Percentiles rank a stretch among this genome's conserved stretches.
These are phyloP conservation scores for Diaporthe amygdali DNA, from an alignment of 2,329 filamentous ascomycete genomes.

Conservation along the genomic window DNA sequence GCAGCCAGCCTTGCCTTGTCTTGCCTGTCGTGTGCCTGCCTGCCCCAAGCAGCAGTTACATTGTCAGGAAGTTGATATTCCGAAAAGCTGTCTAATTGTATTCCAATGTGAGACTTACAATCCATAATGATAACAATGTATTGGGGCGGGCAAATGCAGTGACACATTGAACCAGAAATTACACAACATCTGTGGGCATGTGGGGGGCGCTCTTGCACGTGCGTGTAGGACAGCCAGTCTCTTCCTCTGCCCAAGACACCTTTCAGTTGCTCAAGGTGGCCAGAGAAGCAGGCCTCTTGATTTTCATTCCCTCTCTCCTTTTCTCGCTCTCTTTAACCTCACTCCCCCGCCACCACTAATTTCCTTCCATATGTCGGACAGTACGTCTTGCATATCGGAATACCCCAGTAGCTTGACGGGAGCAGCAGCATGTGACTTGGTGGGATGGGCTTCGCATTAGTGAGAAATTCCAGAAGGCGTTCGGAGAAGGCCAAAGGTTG, in stretches of 20 bases:
- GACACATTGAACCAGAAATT: background rate
- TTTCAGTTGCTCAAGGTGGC: background rate
- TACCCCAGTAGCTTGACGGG: background rate
- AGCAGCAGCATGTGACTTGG: background rate
- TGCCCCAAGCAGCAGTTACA: background rate
- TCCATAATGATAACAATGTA: background rate
- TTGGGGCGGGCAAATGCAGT: background rate
- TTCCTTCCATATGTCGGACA: too few species aligned
- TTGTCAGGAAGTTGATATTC: background rate
- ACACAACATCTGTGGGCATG: constrained; percentile 10
- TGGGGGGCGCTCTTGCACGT: background rate
- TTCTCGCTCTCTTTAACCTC: background rate
- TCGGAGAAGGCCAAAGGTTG: background rate
- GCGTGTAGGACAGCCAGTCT: background rate
- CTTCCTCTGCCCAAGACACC: too few species aligned
- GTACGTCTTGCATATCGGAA: background rate
- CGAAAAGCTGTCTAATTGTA: background rate
- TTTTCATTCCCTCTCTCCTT: too few species aligned
- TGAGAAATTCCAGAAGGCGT: background rate
- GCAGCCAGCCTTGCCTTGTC: background rate
- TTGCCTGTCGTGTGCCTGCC: background rate
- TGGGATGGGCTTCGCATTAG: background rate
- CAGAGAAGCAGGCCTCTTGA: too few species aligned
- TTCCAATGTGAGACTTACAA: background rate
- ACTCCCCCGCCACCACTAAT: too few species aligned